These are phyloP conservation scores for Cutaneotrichosporon spelunceum DNA, from an alignment of 1,284 basidiomycete genomes.

Conservation along the genomic window DNA sequence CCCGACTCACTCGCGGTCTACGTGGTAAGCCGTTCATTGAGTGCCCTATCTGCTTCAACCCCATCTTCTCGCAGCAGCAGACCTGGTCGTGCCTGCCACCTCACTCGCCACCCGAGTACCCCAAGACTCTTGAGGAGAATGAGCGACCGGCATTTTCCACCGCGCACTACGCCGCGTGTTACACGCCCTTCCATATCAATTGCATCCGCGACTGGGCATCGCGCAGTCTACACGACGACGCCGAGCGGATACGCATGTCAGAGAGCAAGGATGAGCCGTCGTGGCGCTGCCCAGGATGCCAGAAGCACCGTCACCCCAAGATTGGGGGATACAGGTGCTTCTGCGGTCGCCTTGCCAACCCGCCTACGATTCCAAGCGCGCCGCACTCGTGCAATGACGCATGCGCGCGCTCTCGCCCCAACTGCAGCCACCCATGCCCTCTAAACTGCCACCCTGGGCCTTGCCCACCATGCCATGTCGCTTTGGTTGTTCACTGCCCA, in stretches of 20 bases:
- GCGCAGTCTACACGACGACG: slow-evolving; percentile 64
- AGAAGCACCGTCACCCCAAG: slow-evolving; percentile 64
- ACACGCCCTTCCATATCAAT: slow-evolving; percentile 50
- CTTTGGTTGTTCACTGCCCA: slow-evolving; percentile 61
- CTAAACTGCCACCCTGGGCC: slow-evolving; percentile 69
- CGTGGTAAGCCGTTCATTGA: slow-evolving; percentile 44
- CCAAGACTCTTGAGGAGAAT: slow-evolving; percentile 22
- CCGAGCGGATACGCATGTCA: slow-evolving; percentile 28
- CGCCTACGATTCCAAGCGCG: slow-evolving; percentile 64
- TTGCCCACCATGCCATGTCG: slow-evolving; percentile 67
- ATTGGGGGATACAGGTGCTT: slow-evolving; percentile 78
- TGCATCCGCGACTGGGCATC: slow-evolving; percentile 74
- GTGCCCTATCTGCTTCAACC: slow-evolving; percentile 52
- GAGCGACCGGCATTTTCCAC: slow-evolving; percentile 60
- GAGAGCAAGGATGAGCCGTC: slow-evolving; percentile 52
- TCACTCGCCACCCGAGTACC: slow-evolving; percentile 20
- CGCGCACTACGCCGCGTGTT: slow-evolving; percentile 53
- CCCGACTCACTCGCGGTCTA: slow-evolving; percentile 44
- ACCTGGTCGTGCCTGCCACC: slow-evolving; percentile 50
- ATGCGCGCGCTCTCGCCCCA: slow-evolving; percentile 63
- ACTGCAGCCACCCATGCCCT: slow-evolving; percentile 67
- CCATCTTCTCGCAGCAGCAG: slow-evolving; percentile 45
- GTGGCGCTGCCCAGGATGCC: slow-evolving; percentile 87
- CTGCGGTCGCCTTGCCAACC: slow-evolving; percentile 70
- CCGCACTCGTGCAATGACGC: slow-evolving; percentile 79